phyloP scores from a whole-genome alignment of 257 asterid species.

The Phtheirospermum japonicum region DNA sequence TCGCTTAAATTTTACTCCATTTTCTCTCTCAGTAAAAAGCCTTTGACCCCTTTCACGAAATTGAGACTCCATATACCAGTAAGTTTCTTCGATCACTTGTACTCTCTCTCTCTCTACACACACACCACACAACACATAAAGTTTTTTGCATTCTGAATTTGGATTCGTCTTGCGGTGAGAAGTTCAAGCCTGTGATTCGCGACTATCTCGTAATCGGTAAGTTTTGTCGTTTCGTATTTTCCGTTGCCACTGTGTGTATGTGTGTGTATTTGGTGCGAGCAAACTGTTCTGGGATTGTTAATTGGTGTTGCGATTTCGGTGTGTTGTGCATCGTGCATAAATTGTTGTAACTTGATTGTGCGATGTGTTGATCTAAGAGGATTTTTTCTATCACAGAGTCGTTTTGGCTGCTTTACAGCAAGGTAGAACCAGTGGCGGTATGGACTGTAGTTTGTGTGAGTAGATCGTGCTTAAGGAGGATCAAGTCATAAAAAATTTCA shows the following conservation, averaged over 20 bases:
- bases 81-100: conserved; percentile 31
- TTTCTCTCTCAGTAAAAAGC: conserved; percentile 24
- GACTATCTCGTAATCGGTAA: conserved; percentile 30
- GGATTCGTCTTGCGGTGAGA: conserved; percentile 26
- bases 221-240: conserved; percentile 17
- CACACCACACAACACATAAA: no score
- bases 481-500: no score
- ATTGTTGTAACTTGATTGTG: no score
- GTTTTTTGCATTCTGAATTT: no score
- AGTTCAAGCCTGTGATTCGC: conserved; percentile 25
- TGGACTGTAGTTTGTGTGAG: conserved; percentile 19
- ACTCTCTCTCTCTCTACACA: conserved; percentile 19
- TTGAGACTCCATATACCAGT: conserved; percentile 17
- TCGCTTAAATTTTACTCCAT: conserved; percentile 46
- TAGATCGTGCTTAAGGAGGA: no score
- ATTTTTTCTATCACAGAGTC: conserved; percentile 9
- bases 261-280: conserved; percentile 13
- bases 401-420: no score
- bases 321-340: conserved; percentile 23
- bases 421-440: no score
- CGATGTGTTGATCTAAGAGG: conserved; percentile 22
- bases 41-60: conserved; percentile 9
- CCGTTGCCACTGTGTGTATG: conserved; percentile 8
- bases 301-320: no score
- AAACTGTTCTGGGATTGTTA: conserved; percentile 17